Evolutionary conservation across 495 filamentous ascomycete species (phyloP).

Genomic region (Tuber borchii): DNA sequence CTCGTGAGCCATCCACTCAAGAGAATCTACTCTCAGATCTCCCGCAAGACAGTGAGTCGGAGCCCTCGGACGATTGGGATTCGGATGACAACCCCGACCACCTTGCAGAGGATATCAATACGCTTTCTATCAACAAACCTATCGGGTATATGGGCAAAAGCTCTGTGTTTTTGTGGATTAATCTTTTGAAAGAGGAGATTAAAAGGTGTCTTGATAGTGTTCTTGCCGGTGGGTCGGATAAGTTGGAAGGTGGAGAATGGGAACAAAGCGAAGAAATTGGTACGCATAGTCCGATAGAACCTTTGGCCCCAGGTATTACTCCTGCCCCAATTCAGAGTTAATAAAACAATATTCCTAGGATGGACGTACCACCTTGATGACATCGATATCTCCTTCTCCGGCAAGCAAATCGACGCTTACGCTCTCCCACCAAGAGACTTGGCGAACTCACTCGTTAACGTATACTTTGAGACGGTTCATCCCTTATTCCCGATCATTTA

Average conservation of each 20-base stretch:
- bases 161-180: constrained; percentile 19
- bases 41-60: constrained; percentile 15
- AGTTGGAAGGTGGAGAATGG: background rate
- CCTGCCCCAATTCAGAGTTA: background rate
- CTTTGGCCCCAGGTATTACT: background rate
- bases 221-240: background rate
- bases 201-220: background rate
- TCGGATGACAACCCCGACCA: constrained; percentile 11
- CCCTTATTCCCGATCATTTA: constrained; percentile 52
- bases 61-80: constrained; percentile 10
- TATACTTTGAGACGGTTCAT: constrained; percentile 51
- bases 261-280: background rate
- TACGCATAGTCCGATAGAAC: constrained; percentile 8
- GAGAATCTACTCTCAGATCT: constrained; percentile 1
- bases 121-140: constrained; percentile 19
- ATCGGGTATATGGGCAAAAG: constrained; percentile 20
- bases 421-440: constrained; percentile 47
- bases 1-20: background rate
- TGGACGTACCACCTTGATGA: constrained; percentile 23
- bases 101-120: constrained; percentile 22
- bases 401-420: constrained; percentile 29
- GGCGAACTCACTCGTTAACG: constrained; percentile 49
- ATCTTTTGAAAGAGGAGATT: constrained; percentile 10
- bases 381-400: constrained; percentile 14
- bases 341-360: constrained; percentile 7